Base-by-base conservation (phyloP, 1,139 yeast species). In the Nakaseomyces uthaithaninus region DNA sequence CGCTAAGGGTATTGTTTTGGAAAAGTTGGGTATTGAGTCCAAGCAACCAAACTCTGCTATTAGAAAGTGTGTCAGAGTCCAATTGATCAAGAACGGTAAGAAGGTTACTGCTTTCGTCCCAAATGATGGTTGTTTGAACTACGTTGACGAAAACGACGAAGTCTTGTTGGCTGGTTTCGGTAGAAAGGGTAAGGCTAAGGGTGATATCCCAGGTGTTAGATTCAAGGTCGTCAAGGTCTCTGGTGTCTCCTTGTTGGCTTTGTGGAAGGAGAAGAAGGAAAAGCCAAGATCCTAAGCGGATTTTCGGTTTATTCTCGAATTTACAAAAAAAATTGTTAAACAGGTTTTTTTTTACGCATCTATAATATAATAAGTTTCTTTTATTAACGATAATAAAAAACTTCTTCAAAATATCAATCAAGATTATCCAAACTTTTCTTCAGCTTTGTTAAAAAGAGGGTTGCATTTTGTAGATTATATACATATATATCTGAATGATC, bases 121-220 rank as follows among this genome's bases (percentile, higher is more conserved):
- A 74, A 91, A 91, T 67, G 99, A 93, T 75, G 99, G 99, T 89
- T 93, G 98, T 82, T 77, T 89, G 73, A 91, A 91, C 91, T 91
- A 82, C 64, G 96, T 91, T 65, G 98, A 91, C 69, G 97, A 91
- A 79, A 91, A 91, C 80, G 97, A 91, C 77, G 97, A 91, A 75
- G 98, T 91, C 64, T 79, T 91, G 67, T 78, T 91, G 65, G 97
- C 99, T 65, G 99, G 99, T 80, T 93, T 93, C 86, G 99, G 99
- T 85, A 87, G 98, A 79, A 91, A 95, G 83, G 99, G 99, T 80
- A 91, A 91, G 83, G 98, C 99, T 71, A 93, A 93, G 95, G 98
- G 99, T 82, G 98, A 91, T 87, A 89, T 91, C 69, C 98, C 98
- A 74, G 98, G 98, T 85, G 98, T 91, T 70, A 89, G 98, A 83